Evolutionary conservation across 2,329 filamentous ascomycete species (phyloP).

Genomic region (Nothopassalora personata): DNA sequence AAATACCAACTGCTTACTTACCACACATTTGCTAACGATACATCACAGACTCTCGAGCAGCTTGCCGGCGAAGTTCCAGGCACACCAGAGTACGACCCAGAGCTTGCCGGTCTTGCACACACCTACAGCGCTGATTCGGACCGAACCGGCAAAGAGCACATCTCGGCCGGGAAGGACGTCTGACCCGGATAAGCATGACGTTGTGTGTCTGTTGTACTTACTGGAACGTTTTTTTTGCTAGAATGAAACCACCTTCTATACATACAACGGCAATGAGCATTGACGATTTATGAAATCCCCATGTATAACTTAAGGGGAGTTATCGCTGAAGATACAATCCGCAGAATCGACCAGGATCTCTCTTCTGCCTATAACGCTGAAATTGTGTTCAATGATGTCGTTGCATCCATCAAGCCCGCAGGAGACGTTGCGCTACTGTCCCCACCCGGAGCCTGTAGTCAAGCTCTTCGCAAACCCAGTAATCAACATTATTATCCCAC

Average conservation of each 20-base stretch:
- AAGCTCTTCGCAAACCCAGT: too few relatives aligned
- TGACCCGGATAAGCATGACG: conserved; percentile 9
- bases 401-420: too few relatives aligned
- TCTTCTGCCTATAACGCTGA: too few relatives aligned
- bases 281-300: not conserved
- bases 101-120: conserved; percentile 17
- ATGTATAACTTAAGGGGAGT: not conserved
- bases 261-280: not conserved
- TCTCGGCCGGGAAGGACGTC: conserved; percentile 15
- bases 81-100: conserved; percentile 44
- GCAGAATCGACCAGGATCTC: too few relatives aligned
- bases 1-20: too few relatives aligned
- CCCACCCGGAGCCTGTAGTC: too few relatives aligned
- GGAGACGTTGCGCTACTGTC: too few relatives aligned
- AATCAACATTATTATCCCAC: too few relatives aligned
- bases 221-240: not conserved
- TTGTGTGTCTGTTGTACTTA: not conserved
- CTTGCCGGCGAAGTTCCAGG: conserved; percentile 62
- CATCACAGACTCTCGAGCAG: conserved; percentile 58
- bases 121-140: conserved; percentile 12
- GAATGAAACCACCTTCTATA: not conserved
- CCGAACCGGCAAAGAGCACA: conserved; percentile 11
- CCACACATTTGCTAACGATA: too few relatives aligned
- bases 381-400: too few relatives aligned
- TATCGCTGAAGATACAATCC: not conserved